Conservation (phyloP, 2,329 filamentous ascomycete genomes). For the Diaporthe ampelina region DNA sequence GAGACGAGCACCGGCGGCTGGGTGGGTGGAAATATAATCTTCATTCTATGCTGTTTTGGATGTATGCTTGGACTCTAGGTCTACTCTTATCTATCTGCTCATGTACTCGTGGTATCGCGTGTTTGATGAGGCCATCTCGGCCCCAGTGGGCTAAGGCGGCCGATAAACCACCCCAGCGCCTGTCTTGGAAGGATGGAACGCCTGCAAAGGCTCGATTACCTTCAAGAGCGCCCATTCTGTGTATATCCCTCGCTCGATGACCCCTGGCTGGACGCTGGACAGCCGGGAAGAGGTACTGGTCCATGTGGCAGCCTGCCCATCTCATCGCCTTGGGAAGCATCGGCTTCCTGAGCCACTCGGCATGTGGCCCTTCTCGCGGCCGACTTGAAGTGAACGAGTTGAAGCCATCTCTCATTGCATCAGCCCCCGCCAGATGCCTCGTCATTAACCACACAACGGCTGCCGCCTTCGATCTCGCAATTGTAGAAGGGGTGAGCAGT, state of each 20-base stretch:
- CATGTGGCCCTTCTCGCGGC: no score
- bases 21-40: neutral
- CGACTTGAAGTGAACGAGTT: neutral
- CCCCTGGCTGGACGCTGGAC: no score
- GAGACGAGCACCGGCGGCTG: neutral
- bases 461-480: accelerated
- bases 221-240: no score
- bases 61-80: neutral
- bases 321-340: neutral
- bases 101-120: neutral
- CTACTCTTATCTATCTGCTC: neutral
- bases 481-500: neutral
- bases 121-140: slow-evolving; percentile 11
- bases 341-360: no score
- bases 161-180: neutral
- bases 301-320: no score
- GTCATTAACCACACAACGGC: no score
- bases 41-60: neutral
- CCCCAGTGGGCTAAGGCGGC: neutral
- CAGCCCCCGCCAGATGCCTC: no score
- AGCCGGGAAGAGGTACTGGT: no score
- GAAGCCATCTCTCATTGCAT: no score
- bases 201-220: no score
- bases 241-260: no score
- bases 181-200: neutral